Evolutionary conservation across 495 filamentous ascomycete species (phyloP).

Genomic region (Lepraria neglecta): DNA sequence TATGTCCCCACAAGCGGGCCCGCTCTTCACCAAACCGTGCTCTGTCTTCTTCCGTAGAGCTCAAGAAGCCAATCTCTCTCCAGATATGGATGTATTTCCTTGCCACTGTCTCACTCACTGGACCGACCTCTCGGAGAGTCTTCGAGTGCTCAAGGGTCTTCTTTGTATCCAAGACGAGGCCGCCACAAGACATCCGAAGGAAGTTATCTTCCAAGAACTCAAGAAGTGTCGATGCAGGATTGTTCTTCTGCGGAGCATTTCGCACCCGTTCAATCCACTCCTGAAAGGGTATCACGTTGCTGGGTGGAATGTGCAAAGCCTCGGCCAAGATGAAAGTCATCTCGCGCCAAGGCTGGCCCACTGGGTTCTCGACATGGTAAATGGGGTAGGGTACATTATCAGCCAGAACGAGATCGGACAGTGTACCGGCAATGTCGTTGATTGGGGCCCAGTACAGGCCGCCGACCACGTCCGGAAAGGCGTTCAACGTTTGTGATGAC

Average conservation of each 20-base stretch:
- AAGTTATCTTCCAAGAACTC: slow-evolving; percentile 50
- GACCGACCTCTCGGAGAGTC: slow-evolving; percentile 32
- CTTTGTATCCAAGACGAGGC: slow-evolving; percentile 40
- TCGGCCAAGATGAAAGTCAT: slow-evolving; percentile 37
- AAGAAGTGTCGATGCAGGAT: slow-evolving; percentile 41
- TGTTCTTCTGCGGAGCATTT: slow-evolving; percentile 34
- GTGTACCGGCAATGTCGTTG: slow-evolving; percentile 34
- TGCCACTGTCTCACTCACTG: slow-evolving; percentile 37
- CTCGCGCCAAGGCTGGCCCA: slow-evolving; percentile 39
- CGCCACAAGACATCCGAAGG: slow-evolving; percentile 48
- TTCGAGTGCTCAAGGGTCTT: slow-evolving; percentile 40
- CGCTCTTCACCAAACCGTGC: too few relatives aligned
- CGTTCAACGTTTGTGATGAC: slow-evolving; percentile 37
- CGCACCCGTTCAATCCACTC: slow-evolving; percentile 46
- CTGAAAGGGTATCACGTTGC: slow-evolving; percentile 38
- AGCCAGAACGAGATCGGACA: slow-evolving; percentile 32
- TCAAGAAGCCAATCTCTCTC: slow-evolving; percentile 36
- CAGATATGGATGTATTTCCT: slow-evolving; percentile 39
- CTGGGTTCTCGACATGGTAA: slow-evolving; percentile 49
- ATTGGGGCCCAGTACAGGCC: slow-evolving; percentile 39
- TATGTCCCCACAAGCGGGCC: too few relatives aligned
- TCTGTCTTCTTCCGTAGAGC: too few relatives aligned
- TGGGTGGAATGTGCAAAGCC: slow-evolving; percentile 35
- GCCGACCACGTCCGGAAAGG: slow-evolving; percentile 37
- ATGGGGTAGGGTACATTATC: slow-evolving; percentile 27